phyloP scores from a whole-genome alignment of 2,329 filamentous ascomycete species.

The Bipolaris gigantea region DNA sequence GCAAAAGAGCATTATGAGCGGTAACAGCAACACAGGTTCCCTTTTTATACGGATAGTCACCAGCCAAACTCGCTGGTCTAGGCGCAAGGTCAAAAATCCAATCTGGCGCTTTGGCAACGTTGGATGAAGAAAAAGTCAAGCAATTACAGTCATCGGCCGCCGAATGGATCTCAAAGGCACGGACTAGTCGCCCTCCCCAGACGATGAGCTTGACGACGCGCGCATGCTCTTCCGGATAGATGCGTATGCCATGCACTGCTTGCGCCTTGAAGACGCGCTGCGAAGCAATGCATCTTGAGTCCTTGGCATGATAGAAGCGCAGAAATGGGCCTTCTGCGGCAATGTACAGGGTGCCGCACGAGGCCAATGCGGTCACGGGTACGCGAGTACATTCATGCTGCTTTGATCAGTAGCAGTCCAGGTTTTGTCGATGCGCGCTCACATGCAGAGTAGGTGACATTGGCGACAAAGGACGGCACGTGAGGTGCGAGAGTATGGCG shows the following conservation, averaged over 20 bases:
- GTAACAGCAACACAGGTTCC: conserved; percentile 59
- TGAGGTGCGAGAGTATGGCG: conserved; percentile 21
- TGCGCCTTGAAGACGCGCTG: conserved; percentile 66
- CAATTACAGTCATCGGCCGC: conserved; percentile 22
- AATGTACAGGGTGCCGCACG: conserved; percentile 43
- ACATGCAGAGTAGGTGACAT: conserved; percentile 43
- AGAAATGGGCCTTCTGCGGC: conserved; percentile 50
- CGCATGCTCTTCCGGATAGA: conserved; percentile 36
- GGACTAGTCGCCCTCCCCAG: conserved; percentile 53
- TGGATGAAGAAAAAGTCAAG: conserved; percentile 22
- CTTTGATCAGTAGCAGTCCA: conserved; percentile 17
- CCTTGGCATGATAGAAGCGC: conserved; percentile 41
- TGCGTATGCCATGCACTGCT: conserved; percentile 71
- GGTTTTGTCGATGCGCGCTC: conserved; percentile 14
- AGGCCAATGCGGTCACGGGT: conserved; percentile 52
- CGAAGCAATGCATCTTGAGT: conserved; percentile 28
- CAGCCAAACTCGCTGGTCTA: conserved; percentile 13
- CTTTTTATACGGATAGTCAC: conserved; percentile 8
- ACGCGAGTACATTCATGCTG: conserved; percentile 46
- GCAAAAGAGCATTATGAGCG: conserved; percentile 80
- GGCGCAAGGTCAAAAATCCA: conserved; percentile 44
- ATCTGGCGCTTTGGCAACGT: conserved; percentile 32
- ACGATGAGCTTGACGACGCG: conserved; percentile 33
- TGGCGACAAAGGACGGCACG: conserved; percentile 26
- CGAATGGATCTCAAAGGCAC: conserved; percentile 40